Base-by-base conservation (phyloP, 2,329 filamentous ascomycete genomes). In the Phaeosphaeria sp. region DNA sequence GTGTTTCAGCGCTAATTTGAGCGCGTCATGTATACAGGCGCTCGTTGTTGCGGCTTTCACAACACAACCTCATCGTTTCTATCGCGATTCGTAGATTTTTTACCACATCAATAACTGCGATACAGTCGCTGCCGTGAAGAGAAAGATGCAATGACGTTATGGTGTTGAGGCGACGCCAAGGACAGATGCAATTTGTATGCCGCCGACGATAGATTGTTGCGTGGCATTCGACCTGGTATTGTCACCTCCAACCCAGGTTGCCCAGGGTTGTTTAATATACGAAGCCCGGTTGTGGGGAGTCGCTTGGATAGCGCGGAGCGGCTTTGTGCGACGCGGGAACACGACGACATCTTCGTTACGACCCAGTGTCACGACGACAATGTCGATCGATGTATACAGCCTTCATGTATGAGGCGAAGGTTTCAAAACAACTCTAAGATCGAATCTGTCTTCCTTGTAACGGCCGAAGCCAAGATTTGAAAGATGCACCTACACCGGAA, bases 141-240 rank as follows among this genome's bases (percentile, higher is more conserved):
- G 3, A 36, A 36, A 36, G 30, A 36, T 36, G 30, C 30, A 36
- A 36, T 43, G 44, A 46, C 21, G 44, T 46, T n/a, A 22, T 15
- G 22, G 21, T 25, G 21, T 46, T 25, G 44, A 46, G 21, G 22
- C 44, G 22, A 46, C 44, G 44, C 22, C 44, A 46, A 24, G 44
- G 30, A 36, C 3, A 36, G 30, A 13, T 25, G 44, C 44, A 65
- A 61, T 65, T 36, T 65, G 61, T 40, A 44, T 64, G 58, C 49
- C 56, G 61, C 56, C 52, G 42, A 46, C 21, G 39, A 53, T 65
- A 65, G 48, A 65, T 65, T 64, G 59, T 52, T 48, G 44, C 24
- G 47, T 57, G 42, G 53, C 59, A 2, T 21, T 53, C 39, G 51
- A 65, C 63, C 63, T 57, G 51, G 63, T 53, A 48, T 59, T 39